phyloP scores from a whole-genome alignment of 176 grass and related monocot genomes.

The Hordeum marinum region DNA sequence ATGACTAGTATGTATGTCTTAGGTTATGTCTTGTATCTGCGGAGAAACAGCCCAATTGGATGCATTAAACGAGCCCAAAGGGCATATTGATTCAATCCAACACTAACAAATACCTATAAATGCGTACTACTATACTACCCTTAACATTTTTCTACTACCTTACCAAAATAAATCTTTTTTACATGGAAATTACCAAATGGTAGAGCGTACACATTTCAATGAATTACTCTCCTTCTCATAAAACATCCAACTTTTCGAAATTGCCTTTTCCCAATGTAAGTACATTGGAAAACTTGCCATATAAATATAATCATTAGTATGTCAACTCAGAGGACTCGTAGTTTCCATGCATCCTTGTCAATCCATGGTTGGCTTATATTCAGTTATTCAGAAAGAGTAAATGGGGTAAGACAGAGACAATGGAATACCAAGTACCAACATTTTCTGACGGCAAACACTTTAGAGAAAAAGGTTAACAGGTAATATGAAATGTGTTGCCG shows the following conservation, averaged over 20 bases:
- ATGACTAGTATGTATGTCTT: background rate
- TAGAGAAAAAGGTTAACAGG: background rate
- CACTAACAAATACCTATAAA: background rate
- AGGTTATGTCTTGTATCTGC: background rate
- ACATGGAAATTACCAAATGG: background rate
- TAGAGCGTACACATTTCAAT: background rate
- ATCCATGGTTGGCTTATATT: background rate
- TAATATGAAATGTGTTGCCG: background rate
- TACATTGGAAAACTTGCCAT: background rate
- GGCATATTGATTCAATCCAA: background rate
- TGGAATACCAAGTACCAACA: background rate
- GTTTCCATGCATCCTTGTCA: background rate
- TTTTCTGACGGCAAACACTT: background rate
- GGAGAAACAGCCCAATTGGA: background rate
- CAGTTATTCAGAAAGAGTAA: background rate
- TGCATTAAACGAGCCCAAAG: background rate
- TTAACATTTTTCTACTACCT: background rate
- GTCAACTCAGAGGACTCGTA: background rate
- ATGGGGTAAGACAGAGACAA: background rate
- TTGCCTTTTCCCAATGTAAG: background rate
- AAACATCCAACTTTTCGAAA: background rate
- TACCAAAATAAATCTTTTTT: background rate
- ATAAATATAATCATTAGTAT: background rate
- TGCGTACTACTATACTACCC: background rate
- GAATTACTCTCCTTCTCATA: background rate